Percentiles rank a stretch among this genome's conserved stretches.
phyloP scores from a whole-genome alignment of 148 eudicot genomes.

The Persicaria maculosa region DNA sequence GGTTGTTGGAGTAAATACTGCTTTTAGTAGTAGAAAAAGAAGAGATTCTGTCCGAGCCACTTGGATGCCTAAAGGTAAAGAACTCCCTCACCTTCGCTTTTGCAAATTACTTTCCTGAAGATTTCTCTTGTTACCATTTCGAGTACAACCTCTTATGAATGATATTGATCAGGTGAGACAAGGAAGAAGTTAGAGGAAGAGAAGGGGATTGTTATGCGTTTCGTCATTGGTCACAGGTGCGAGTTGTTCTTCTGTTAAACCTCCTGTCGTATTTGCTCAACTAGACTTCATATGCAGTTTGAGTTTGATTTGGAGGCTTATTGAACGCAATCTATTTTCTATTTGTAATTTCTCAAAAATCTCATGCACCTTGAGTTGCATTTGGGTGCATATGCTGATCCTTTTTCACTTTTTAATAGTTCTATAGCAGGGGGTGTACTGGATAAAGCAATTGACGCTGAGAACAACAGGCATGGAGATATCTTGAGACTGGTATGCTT shows the following conservation, averaged over 20 bases:
- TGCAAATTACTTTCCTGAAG: not conserved
- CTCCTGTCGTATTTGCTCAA: not conserved
- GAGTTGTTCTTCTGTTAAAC: not conserved
- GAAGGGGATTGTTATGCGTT: constrained; percentile 23
- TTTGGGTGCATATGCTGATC: not conserved
- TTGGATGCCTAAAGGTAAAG: constrained; percentile 15
- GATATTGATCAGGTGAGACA: constrained; percentile 12
- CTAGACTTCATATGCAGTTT: too few species aligned
- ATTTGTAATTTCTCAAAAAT: not conserved
- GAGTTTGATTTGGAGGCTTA: too few species aligned
- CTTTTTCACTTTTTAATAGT: constrained; percentile 12
- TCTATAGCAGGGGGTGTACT: constrained; percentile 36
- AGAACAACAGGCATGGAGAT: constrained; percentile 34
- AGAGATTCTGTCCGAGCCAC: constrained; percentile 14
- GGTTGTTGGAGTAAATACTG: constrained; percentile 15
- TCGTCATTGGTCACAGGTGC: constrained; percentile 23
- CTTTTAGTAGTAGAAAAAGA: constrained; percentile 17
- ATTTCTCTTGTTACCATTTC: not conserved
- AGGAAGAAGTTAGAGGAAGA: constrained; percentile 21
- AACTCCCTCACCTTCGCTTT: not conserved
- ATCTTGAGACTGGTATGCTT: constrained; percentile 30
- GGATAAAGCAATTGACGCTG: constrained; percentile 44
- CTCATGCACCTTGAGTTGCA: not conserved
- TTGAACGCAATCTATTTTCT: too few species aligned
- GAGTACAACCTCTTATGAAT: not conserved